Evolutionary conservation across 2,329 filamentous ascomycete species (phyloP), one percentile per base, ranked within the genome.

Genomic region (Juglanconis oblonga): DNA sequence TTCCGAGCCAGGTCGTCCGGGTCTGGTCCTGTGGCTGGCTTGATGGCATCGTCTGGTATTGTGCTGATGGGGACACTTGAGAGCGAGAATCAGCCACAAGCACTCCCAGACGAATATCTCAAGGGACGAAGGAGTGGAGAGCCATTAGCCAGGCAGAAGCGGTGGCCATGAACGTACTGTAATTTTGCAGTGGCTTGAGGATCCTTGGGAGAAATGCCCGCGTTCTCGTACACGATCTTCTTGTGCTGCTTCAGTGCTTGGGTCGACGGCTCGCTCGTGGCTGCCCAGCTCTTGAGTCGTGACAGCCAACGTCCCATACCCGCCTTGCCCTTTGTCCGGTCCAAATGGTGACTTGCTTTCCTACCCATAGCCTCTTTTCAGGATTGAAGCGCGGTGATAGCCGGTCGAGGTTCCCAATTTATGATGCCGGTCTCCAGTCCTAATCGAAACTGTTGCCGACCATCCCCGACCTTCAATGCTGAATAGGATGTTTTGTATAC

Each of bases 211-310:
- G 76, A 68, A 54, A 82, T 68, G 24, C 78, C 79, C n/a, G 77
- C 75, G 47, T 72, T 77, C 51, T 73, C 71, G 63, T 74, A 81
- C 1, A 74, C 70, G 13, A 74, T 72, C 55, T 72, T 75, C 65
- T 76, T 79, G 63, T 81, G 77, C 13, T 77, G 68, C 64, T 77
- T 79, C 64, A 81, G 71, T 1, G 79, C 81, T 49, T 80, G 77
- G 1, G 73, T 72, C 0, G 81, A 82, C 10, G 81, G 81, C 63
- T 84, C 81, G 52, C 76, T 79, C 29, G 75, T 73, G 1, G 73
- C 73, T 7, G 82, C 67, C 81, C 81, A 83, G 49, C 72, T 74
- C 61, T 79, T 83, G 52, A 81, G 67, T 33, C 77, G 75, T 6
- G 69, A 69, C 29, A 80, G 58, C 76, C 79, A 81, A 42, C 69